Percentiles rank a stretch among this genome's conserved stretches.
Conservation (phyloP, 179 eudicot species). For the Camellia oleifera region DNA sequence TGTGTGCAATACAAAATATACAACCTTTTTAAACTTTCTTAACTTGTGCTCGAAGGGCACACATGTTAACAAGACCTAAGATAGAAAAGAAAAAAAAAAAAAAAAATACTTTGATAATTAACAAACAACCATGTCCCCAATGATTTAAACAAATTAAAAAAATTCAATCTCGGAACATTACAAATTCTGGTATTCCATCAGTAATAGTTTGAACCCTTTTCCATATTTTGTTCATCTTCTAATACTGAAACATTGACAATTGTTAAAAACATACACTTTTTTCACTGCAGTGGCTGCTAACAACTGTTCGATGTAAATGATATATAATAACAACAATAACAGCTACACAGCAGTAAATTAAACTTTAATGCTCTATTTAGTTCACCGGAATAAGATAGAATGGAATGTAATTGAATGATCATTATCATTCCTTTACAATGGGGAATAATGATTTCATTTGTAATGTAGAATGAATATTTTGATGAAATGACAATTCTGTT, state of each 20-base stretch:
- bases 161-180: neutral
- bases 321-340: neutral
- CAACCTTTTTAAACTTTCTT: no score
- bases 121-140: neutral
- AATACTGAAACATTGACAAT: neutral
- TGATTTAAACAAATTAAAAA: neutral
- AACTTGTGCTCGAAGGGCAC: no score
- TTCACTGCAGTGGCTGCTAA: neutral
- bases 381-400: no score
- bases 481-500: no score
- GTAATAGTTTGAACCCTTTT: neutral
- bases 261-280: neutral
- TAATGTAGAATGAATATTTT: no score
- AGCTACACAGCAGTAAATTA: neutral
- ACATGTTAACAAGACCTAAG: neutral
- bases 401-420: no score
- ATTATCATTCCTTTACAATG: no score
- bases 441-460: no score
- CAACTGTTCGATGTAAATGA: neutral
- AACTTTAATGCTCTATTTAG: neutral
- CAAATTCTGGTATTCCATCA: neutral
- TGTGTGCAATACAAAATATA: no score
- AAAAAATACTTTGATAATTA: neutral
- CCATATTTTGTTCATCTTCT: neutral
- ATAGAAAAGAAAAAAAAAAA: neutral